Conservation (phyloP, 805 yeast species). For the Saccharomycopsis fibuligera region DNA sequence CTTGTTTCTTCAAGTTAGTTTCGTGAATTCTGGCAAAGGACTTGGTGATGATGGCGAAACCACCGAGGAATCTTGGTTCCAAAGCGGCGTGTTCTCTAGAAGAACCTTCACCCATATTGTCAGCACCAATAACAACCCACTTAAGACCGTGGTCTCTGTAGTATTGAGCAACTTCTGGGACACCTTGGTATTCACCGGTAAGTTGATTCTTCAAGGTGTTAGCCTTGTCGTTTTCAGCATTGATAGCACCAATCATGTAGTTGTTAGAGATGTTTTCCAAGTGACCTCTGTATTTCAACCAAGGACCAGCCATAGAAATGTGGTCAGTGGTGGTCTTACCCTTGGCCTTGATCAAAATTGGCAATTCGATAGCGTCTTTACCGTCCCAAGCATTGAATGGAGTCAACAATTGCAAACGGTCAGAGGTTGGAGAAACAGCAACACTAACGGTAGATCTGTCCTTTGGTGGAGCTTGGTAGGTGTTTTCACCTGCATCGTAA, state of each 20-base stretch:
- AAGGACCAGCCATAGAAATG: slow-evolving; percentile 99
- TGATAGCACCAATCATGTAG: slow-evolving; percentile 99
- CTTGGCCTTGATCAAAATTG: slow-evolving; percentile 90
- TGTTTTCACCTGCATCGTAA: slow-evolving; percentile 88
- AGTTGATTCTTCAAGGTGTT: slow-evolving; percentile 83
- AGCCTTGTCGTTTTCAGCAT: slow-evolving; percentile 93
- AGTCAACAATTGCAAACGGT: slow-evolving; percentile 89
- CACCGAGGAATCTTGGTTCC: slow-evolving; percentile 99
- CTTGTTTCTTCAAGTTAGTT: slow-evolving; percentile 99
- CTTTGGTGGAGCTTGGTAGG: slow-evolving; percentile 94
- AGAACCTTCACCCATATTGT: slow-evolving; percentile 99
- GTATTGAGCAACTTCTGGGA: slow-evolving; percentile 92
- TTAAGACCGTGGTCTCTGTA: slow-evolving; percentile 89
- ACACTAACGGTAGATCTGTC: slow-evolving; percentile 75
- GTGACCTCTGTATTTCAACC: slow-evolving; percentile 99
- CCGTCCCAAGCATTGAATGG: slow-evolving; percentile 98
- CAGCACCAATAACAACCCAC: slow-evolving; percentile 99
- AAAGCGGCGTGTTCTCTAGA: slow-evolving; percentile 99
- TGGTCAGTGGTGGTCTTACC: slow-evolving; percentile 99
- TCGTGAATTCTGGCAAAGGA: slow-evolving; percentile 99
- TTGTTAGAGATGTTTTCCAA: slow-evolving; percentile 97
- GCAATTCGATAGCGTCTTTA: slow-evolving; percentile 81
- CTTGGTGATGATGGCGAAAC: slow-evolving; percentile 94
- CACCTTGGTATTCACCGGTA: slow-evolving; percentile 90
- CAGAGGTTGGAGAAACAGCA: slow-evolving; percentile 79